Evolutionary conservation across 2,329 filamentous ascomycete genomes (phyloP), one percentile per base, ranked within the genome.

Genomic region (Diaporthe vexans): DNA sequence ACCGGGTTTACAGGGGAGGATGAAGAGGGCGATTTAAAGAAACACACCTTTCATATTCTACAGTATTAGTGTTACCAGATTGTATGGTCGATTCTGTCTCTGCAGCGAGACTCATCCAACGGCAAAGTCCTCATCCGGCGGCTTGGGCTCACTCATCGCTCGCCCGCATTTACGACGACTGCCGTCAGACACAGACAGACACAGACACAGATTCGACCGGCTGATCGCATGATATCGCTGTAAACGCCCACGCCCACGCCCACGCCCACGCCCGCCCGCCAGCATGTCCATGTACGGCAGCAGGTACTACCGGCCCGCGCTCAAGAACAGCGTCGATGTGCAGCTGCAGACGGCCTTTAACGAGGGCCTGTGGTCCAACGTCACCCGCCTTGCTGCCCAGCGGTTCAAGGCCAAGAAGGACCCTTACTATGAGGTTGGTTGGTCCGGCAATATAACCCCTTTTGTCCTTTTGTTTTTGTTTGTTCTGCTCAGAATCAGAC

Each of bases 301-400:
- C 72, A 76, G 78, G 74, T 79, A 80, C 71, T 80, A 80, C 72
- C 77, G 78, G 67, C 84, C 84, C 58, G 79, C 81, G 61, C 85
- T 90, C 59, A 88, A 85, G 77, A 86, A 84, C 78, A 87, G 84
- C 75, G 86, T 89, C 69, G 88, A 89, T 76, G 82, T 88, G 68
- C 87, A 89, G 82, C 84, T 91, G 13, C 87, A 90, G 81, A 84
- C 85, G 19, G 88, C 88, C 70, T 91, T 89, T 73, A 83, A 84
- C 54, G 88, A 89, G 71, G 84, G 86, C 69, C 89, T 88, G 80
- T 91, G 89, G 89, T 77, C 83, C 24, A 82, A 82, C 21, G 88
- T 86, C 71, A 82, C 86, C 35, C 88, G 86, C 37, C 83, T 90
- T 19, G 89, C 89, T 19, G 86, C 88, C 76, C 87, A 89, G 80